A percentile compares a stretch with the other conserved stretches of the same genome.
Conservation (phyloP, 495 filamentous ascomycete species). For the Penicillium parvum region DNA sequence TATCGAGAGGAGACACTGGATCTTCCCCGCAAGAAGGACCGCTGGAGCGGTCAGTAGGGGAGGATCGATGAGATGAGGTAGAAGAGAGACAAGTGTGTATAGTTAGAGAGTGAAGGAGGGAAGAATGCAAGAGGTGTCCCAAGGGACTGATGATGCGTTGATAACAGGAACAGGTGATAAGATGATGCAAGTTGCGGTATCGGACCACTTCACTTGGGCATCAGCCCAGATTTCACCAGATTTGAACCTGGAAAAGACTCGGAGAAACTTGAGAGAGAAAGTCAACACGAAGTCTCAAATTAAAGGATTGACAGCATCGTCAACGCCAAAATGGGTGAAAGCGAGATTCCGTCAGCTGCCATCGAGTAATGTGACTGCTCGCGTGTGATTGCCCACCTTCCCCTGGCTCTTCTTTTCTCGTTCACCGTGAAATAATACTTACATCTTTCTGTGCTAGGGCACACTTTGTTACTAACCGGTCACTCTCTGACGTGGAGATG, state of each 20-base stretch:
- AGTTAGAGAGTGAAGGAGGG: background rate
- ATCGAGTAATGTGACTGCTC: slow-evolving; percentile 16
- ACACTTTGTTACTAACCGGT: too few species aligned
- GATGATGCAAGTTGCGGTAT: slow-evolving; percentile 19
- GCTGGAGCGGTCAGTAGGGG: slow-evolving; percentile 6
- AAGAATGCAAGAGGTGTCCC: background rate
- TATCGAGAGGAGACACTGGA: slow-evolving; percentile 15
- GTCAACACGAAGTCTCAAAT: background rate
- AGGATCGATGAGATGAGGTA: background rate
- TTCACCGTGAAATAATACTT: too few species aligned
- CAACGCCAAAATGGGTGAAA: slow-evolving; percentile 1
- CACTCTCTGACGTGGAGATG: slow-evolving; percentile 16
- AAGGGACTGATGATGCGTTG: slow-evolving; percentile 19
- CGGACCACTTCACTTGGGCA: slow-evolving; percentile 4
- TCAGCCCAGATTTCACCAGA: too few species aligned
- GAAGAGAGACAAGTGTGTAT: background rate
- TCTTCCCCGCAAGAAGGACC: slow-evolving; percentile 22
- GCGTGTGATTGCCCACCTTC: slow-evolving; percentile 13
- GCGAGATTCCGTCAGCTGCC: background rate
- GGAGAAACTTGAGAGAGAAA: background rate
- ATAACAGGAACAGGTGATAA: slow-evolving; percentile 16
- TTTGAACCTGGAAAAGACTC: background rate
- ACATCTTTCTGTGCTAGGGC: too few species aligned
- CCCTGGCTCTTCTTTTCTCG: background rate
- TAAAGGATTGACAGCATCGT: background rate